Evolutionary conservation across 371 early-diverging fungal genomes (phyloP), one percentile per base, ranked within the genome.

Genomic region (Actinomortierella ambigua): DNA sequence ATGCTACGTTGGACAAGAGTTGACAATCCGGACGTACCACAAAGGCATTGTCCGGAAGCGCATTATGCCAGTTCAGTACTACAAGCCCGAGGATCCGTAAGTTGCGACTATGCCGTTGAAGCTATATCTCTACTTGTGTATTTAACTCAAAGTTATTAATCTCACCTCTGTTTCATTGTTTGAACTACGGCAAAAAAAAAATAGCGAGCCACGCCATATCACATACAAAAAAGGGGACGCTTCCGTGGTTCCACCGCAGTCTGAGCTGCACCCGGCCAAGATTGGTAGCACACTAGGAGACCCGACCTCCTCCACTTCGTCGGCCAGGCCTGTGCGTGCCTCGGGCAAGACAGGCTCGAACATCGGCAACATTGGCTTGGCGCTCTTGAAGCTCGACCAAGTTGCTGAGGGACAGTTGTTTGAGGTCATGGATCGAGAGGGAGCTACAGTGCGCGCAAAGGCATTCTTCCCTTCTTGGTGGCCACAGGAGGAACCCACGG

Each of bases 1-100:
- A 1, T 98, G 99, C 79, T 98, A 98, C 67, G 85, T 97, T 26
- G 99, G 99, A 9, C 98, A 98, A 75, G 99, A 98, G 78, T 82
- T 98, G 64, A 96, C 97, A 0, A 97, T 97, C 75, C 87, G 98
- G 49, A 98, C 97, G 8, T 88, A 96, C 57, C 97, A 98, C 70
- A 93, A 90, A 17, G 99, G 99, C 15, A 94, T 96, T 5, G 91
- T 92, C 40, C 87, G 98, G 44, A 97, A 97, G 79, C 88, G 98
- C 41, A 82, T 97, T 22, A 84, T 97, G 22, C 98, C 98, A 4
- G 84, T 96, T 7, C 87, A 93, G 59, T 62, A 82, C 22, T 84
- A 77, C 48, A 57, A 55, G 3, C 62, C 77, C 20, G 69, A 63
- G 20, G 81, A 82, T 26, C 62, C 65, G 82, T 79, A 81, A 59